phyloP scores from a whole-genome alignment of 176 grass and related monocot genomes.

The Secale cereale region DNA sequence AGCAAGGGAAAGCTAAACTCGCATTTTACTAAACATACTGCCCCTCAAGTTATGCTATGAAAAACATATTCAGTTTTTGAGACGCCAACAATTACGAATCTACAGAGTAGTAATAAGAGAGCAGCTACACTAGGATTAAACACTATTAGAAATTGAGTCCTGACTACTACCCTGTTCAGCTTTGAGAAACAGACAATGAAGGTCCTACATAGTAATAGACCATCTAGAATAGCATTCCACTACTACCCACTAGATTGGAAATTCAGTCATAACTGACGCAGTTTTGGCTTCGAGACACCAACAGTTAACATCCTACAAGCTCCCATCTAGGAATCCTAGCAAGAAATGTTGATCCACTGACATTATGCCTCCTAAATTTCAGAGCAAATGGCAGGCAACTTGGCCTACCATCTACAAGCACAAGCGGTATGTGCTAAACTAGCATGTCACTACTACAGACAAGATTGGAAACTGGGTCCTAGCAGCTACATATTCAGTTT shows the following conservation, averaged over 20 bases:
- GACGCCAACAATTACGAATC: neutral
- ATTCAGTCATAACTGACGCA: neutral
- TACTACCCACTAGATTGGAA: neutral
- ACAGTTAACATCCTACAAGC: neutral
- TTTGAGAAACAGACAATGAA: neutral
- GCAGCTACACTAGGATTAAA: neutral
- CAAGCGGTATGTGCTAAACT: neutral
- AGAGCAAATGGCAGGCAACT: neutral
- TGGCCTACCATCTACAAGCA: neutral
- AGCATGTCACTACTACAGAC: neutral
- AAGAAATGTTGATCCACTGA: too few relatives aligned
- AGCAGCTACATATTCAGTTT: neutral
- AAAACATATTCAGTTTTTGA: neutral
- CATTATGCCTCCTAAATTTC: neutral
- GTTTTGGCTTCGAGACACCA: neutral
- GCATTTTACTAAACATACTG: too few relatives aligned
- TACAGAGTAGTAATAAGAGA: neutral
- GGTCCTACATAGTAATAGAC: neutral
- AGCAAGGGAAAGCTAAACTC: too few relatives aligned
- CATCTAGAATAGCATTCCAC: neutral
- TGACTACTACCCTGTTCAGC: neutral
- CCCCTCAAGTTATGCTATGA: too few relatives aligned
- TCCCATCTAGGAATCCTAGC: neutral
- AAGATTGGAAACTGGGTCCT: neutral
- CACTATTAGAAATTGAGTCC: neutral